Evolutionary conservation across 2,329 filamentous ascomycete species (phyloP).

Genomic region (Podosphaera leucotricha): DNA sequence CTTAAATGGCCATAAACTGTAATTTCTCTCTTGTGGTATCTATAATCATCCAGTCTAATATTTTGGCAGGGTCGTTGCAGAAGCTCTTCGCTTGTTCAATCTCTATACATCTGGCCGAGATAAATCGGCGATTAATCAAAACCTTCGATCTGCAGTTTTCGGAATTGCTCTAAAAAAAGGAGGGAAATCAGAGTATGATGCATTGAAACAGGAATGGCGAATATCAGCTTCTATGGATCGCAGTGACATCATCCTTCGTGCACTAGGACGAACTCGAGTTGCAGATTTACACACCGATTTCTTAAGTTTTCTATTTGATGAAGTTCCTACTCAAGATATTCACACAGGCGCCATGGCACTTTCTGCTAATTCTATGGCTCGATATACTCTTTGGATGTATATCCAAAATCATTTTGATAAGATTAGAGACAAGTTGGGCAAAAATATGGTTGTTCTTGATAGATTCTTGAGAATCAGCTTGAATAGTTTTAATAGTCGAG

Average conservation of each 20-base stretch:
- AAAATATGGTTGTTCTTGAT: slow-evolving; percentile 73
- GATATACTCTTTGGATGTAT: slow-evolving; percentile 62
- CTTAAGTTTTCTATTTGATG: slow-evolving; percentile 55
- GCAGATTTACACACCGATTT: slow-evolving; percentile 40
- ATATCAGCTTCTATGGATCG: slow-evolving; percentile 70
- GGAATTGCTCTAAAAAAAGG: slow-evolving; percentile 55
- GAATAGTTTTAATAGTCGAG: slow-evolving; percentile 50
- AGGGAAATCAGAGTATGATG: slow-evolving; percentile 41
- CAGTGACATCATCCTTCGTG: slow-evolving; percentile 60
- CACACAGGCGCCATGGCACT: slow-evolving; percentile 59
- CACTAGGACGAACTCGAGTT: slow-evolving; percentile 47
- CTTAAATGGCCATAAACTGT: slow-evolving; percentile 51
- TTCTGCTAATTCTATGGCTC: slow-evolving; percentile 46
- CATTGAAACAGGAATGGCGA: slow-evolving; percentile 66
- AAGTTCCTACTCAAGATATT: slow-evolving; percentile 70
- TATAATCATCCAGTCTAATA: slow-evolving; percentile 8
- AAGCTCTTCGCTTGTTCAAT: slow-evolving; percentile 58
- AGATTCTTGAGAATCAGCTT: slow-evolving; percentile 63
- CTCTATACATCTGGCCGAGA: slow-evolving; percentile 47
- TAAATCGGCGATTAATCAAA: slow-evolving; percentile 49
- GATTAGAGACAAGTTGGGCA: slow-evolving; percentile 45
- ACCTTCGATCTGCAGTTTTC: slow-evolving; percentile 60
- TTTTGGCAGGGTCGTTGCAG: slow-evolving; percentile 33
- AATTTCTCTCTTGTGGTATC: slow-evolving; percentile 16
- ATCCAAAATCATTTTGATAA: slow-evolving; percentile 63